Evolutionary conservation across 306 rosid species (phyloP).

Genomic region (Urtica urens): DNA sequence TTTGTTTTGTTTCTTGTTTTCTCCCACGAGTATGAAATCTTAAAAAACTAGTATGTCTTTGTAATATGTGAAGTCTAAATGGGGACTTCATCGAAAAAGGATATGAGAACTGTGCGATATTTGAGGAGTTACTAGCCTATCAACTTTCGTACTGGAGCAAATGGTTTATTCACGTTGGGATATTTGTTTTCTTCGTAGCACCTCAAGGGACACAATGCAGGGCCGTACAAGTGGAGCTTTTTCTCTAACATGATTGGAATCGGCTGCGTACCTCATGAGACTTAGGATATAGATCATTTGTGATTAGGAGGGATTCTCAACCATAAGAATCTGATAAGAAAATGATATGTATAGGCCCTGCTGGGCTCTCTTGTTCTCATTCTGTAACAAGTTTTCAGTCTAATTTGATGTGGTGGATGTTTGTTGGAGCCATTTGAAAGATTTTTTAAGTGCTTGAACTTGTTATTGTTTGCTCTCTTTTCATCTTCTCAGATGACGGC

Average conservation of each 20-base stretch:
- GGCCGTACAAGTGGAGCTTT: constrained; percentile 53
- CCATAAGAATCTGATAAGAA: constrained; percentile 17
- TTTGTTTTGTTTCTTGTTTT: background rate
- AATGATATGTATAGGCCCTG: constrained; percentile 15
- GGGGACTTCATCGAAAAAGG: constrained; percentile 10
- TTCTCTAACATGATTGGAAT: constrained; percentile 58
- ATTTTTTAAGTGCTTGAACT: background rate
- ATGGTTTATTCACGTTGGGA: constrained; percentile 44
- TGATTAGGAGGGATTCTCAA: constrained; percentile 43
- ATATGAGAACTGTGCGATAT: constrained; percentile 7
- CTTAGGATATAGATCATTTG: constrained; percentile 52
- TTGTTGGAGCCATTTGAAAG: constrained; percentile 12
- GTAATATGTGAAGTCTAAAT: constrained; percentile 10
- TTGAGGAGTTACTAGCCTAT: constrained; percentile 20
- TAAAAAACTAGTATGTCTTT: too few species aligned
- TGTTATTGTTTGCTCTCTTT: constrained; percentile 9
- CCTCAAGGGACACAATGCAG: constrained; percentile 59
- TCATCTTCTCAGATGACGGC: constrained; percentile 65
- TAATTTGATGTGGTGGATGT: constrained; percentile 11
- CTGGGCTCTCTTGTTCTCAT: constrained; percentile 20
- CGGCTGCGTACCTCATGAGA: constrained; percentile 87
- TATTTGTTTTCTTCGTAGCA: constrained; percentile 68
- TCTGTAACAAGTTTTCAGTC: constrained; percentile 22
- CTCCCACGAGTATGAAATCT: too few species aligned
- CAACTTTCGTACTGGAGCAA: constrained; percentile 31